Percentiles rank a stretch among this genome's conserved stretches.
Evolutionary conservation across 2,329 filamentous ascomycete genomes (phyloP).

Genomic region (Rhinocladiella mackenziei): DNA sequence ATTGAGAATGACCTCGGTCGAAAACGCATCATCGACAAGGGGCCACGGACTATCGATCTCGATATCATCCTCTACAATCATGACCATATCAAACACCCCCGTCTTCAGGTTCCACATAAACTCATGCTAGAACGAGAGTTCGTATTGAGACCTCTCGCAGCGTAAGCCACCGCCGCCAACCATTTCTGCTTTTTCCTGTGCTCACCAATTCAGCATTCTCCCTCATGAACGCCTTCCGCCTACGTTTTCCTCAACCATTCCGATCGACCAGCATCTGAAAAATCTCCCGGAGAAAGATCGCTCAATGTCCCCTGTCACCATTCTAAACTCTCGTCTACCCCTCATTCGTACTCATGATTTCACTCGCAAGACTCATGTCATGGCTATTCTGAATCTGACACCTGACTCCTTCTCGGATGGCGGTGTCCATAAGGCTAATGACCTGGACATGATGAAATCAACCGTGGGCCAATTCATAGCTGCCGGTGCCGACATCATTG

Average conservation of each 20-base stretch:
- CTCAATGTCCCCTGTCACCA: slow-evolving; percentile 34
- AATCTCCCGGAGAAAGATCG: slow-evolving; percentile 45
- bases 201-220: slow-evolving; percentile 18
- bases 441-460: slow-evolving; percentile 49
- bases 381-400: slow-evolving; percentile 93
- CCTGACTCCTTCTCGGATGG: slow-evolving; percentile 97
- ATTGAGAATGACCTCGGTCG: slow-evolving; percentile 79
- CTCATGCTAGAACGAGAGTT: slow-evolving; percentile 89
- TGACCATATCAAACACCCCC: slow-evolving; percentile 60
- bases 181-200: slow-evolving; percentile 5
- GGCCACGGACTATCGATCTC: slow-evolving; percentile 88
- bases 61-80: slow-evolving; percentile 83
- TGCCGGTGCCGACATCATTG: slow-evolving; percentile 75
- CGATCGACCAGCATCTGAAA: slow-evolving; percentile 16
- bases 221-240: slow-evolving; percentile 15
- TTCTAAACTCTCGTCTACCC: slow-evolving; percentile 39
- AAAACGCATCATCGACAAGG: slow-evolving; percentile 83
- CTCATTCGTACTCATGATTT: slow-evolving; percentile 57
- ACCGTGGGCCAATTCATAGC: slow-evolving; percentile 61
- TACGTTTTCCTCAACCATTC: slow-evolving; percentile 9
- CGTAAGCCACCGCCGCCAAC: slow-evolving; percentile 42
- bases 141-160: slow-evolving; percentile 78
- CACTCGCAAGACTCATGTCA: slow-evolving; percentile 66
- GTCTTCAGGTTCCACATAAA: slow-evolving; percentile 78
- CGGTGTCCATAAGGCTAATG: slow-evolving; percentile 56